Conservation (phyloP, 805 yeast species). For the Clavispora phyllophila region DNA sequence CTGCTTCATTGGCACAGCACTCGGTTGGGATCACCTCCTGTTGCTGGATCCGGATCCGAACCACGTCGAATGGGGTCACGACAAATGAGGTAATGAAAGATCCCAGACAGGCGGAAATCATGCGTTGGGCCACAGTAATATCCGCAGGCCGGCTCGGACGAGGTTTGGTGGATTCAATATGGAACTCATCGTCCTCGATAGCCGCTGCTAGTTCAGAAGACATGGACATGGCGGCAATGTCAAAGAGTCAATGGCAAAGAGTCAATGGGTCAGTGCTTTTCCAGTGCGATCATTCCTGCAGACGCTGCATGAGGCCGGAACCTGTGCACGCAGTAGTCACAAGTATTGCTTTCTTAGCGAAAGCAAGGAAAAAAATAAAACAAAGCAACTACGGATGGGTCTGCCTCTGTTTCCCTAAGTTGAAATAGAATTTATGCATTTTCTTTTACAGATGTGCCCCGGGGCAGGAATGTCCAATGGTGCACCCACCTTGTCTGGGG, state of each 20-base stretch:
- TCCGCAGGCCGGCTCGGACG: conserved; percentile 14
- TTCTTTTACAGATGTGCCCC: background rate
- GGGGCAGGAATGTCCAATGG: too few species aligned
- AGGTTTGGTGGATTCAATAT: background rate
- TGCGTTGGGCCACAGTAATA: conserved; percentile 53
- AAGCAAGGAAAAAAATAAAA: too few species aligned
- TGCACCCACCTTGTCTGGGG: too few species aligned
- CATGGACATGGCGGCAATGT: conserved; percentile 24
- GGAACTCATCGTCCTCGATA: conserved; percentile 28
- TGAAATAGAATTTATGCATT: background rate
- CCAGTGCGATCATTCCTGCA: background rate
- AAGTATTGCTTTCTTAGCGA: too few species aligned
- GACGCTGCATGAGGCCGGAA: background rate
- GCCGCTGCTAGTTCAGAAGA: conserved; percentile 38
- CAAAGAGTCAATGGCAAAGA: background rate
- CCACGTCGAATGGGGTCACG: conserved; percentile 79
- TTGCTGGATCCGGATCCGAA: conserved; percentile 71
- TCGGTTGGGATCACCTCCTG: conserved; percentile 49
- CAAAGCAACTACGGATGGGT: too few species aligned
- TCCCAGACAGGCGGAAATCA: conserved; percentile 77
- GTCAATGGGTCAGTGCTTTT: background rate
- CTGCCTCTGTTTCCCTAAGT: background rate
- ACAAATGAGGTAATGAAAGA: conserved; percentile 67
- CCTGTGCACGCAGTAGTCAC: background rate
- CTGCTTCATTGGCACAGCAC: background rate